phyloP scores from a whole-genome alignment of 1,139 yeast genomes.

The Trichomonascaceae sp. region DNA sequence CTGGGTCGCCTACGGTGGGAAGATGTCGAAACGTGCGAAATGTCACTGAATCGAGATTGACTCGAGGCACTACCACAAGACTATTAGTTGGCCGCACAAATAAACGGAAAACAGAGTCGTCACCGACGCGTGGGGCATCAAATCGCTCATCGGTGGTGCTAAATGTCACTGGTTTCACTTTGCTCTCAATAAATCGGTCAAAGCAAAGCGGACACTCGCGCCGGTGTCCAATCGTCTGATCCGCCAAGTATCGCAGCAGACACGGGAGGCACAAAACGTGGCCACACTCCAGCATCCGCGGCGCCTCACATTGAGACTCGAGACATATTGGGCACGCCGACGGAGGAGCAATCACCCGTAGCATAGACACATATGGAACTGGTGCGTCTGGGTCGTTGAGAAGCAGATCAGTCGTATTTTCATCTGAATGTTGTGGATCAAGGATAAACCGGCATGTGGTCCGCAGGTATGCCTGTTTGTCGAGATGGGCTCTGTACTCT shows the following conservation, averaged over 20 bases:
- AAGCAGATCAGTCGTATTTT: constrained; percentile 28
- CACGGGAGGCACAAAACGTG: constrained; percentile 84
- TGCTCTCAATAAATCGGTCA: constrained; percentile 44
- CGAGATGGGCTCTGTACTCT: constrained; percentile 24
- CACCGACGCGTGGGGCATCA: constrained; percentile 48
- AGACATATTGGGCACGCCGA: constrained; percentile 86
- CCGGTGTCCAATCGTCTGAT: constrained; percentile 32
- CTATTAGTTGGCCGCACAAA: constrained; percentile 58
- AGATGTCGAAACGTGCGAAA: constrained; percentile 11
- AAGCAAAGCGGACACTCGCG: constrained; percentile 83
- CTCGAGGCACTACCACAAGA: constrained; percentile 50
- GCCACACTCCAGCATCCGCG: constrained; percentile 92
- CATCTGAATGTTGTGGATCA: constrained; percentile 41
- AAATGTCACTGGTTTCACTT: constrained; percentile 54
- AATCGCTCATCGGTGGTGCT: constrained; percentile 40
- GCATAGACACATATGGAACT: constrained; percentile 45
- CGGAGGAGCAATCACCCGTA: constrained; percentile 64
- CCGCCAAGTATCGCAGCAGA: constrained; percentile 54
- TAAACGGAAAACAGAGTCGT: constrained; percentile 48
- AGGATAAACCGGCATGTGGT: constrained; percentile 78
- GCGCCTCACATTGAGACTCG: constrained; percentile 74
- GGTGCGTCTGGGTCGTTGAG: constrained; percentile 63
- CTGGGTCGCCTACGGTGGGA: constrained; percentile 20
- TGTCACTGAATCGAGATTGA: constrained; percentile 11
- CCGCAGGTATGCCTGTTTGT: constrained; percentile 67